A percentile compares a stretch with the other conserved stretches of the same genome.
phyloP scores from a whole-genome alignment of 2,329 filamentous ascomycete species.

The Trichoderma citrinoviride region DNA sequence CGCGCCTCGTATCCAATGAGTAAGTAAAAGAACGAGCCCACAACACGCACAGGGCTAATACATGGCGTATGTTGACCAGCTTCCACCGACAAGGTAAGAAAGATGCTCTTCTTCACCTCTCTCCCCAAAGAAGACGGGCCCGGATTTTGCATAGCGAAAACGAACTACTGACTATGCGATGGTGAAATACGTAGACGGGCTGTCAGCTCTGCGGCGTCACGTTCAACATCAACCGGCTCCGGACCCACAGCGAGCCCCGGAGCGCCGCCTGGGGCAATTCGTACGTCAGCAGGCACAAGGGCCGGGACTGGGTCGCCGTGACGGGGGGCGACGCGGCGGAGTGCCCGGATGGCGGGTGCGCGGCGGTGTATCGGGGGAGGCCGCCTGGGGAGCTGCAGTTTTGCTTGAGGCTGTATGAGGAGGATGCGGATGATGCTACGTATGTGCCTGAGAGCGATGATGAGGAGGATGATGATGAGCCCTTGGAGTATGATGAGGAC shows the following conservation, averaged over 20 bases:
- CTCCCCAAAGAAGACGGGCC: no score
- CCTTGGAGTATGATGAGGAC: slow-evolving; percentile 15
- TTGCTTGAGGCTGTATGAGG: neutral
- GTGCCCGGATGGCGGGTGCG: slow-evolving; percentile 18
- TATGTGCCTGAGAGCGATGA: slow-evolving; percentile 13
- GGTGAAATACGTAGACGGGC: slow-evolving; percentile 13
- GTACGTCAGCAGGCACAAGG: neutral
- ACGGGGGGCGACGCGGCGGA: neutral
- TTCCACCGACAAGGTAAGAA: slow-evolving; percentile 9
- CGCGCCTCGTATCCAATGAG: neutral
- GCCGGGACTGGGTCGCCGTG: slow-evolving; percentile 5
- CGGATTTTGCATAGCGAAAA: no score
- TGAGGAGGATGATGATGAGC: neutral
- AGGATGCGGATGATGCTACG: slow-evolving; percentile 1
- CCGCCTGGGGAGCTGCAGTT: neutral
- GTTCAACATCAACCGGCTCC: slow-evolving; percentile 31
- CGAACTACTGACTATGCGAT: no score
- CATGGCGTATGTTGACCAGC: neutral
- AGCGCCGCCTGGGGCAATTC: slow-evolving; percentile 23
- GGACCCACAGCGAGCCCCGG: slow-evolving; percentile 26
- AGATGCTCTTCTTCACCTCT: neutral
- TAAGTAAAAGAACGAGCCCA: neutral
- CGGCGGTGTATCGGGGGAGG: slow-evolving; percentile 18
- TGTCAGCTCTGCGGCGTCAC: slow-evolving; percentile 33
- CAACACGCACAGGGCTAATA: neutral